Conservation (phyloP, 208 protist species). For the Acanthamoeba lenticulata region DNA sequence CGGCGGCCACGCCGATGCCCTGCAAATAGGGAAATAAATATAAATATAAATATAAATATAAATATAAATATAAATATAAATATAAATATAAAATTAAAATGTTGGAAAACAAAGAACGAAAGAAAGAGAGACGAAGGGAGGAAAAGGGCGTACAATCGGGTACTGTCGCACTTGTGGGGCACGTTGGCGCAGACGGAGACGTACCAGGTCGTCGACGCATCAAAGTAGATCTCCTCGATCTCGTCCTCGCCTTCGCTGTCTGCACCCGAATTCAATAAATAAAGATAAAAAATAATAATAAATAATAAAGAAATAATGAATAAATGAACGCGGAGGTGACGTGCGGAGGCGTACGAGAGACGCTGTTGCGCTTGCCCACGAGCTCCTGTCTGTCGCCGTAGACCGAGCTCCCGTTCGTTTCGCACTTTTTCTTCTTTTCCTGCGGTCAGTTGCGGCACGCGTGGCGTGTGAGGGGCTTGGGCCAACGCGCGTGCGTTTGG, state of each 20-base stretch:
- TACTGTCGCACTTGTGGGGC: background rate
- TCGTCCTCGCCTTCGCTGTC: background rate
- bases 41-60: background rate
- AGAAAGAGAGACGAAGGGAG: too few relatives aligned
- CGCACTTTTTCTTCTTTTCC: slow-evolving; percentile 20
- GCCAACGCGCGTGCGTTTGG: too few relatives aligned
- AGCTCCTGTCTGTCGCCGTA: background rate
- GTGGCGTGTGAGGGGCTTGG: too few relatives aligned
- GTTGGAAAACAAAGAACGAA: too few relatives aligned
- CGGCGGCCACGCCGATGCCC: slow-evolving; percentile 17
- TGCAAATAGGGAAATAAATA: background rate
- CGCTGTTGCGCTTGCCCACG: slow-evolving; percentile 24
- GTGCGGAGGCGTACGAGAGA: background rate
- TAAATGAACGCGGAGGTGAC: background rate
- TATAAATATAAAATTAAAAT: background rate
- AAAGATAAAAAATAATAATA: background rate
- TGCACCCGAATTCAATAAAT: background rate
- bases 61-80: background rate
- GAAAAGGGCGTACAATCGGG: slow-evolving; percentile 19
- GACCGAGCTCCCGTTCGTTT: background rate
- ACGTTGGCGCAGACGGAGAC: slow-evolving; percentile 37
- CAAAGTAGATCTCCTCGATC: slow-evolving; percentile 33
- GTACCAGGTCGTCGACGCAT: slow-evolving; percentile 17
- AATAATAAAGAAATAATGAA: background rate
- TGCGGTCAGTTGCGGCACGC: background rate